phyloP scores from a whole-genome alignment of 139 green algal genomes.

The Tetradesmus lagerheimii region DNA sequence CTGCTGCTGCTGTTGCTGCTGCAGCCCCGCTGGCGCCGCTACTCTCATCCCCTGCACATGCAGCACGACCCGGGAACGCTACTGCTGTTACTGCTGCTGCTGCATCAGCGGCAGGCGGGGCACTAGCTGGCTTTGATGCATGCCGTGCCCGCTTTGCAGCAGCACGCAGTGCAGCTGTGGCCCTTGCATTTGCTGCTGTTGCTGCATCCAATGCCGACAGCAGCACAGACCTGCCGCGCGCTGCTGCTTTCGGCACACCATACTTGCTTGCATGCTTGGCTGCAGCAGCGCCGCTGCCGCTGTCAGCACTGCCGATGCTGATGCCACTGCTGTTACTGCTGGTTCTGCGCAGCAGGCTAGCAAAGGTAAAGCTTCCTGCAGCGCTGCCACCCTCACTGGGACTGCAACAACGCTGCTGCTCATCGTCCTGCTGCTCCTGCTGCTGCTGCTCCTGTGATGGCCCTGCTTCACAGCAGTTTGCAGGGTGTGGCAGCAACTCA shows the following conservation, averaged over 20 bases:
- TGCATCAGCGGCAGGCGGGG: background rate
- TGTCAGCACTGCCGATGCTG: background rate
- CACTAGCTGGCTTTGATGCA: background rate
- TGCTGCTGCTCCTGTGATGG: background rate
- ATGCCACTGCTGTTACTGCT: background rate
- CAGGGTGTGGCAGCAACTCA: background rate
- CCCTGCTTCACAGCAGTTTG: background rate
- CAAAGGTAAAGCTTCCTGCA: background rate
- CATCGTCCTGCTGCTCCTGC: background rate
- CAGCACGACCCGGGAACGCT: background rate
- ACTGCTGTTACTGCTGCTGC: background rate
- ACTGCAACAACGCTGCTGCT: background rate
- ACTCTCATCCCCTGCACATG: background rate
- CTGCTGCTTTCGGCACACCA: background rate
- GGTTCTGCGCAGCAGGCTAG: background rate
- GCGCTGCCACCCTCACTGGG: background rate
- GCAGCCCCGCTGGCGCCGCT: background rate
- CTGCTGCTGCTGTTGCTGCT: slow-evolving; percentile 25
- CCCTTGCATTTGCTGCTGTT: slow-evolving; percentile 2
- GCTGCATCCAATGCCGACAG: background rate
- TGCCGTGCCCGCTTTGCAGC: background rate
- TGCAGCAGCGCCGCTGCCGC: background rate
- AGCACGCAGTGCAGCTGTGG: background rate
- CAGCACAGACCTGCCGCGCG: background rate
- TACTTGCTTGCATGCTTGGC: background rate